phyloP scores from a whole-genome alignment of 257 asterid genomes.

The Ballota nigra region DNA sequence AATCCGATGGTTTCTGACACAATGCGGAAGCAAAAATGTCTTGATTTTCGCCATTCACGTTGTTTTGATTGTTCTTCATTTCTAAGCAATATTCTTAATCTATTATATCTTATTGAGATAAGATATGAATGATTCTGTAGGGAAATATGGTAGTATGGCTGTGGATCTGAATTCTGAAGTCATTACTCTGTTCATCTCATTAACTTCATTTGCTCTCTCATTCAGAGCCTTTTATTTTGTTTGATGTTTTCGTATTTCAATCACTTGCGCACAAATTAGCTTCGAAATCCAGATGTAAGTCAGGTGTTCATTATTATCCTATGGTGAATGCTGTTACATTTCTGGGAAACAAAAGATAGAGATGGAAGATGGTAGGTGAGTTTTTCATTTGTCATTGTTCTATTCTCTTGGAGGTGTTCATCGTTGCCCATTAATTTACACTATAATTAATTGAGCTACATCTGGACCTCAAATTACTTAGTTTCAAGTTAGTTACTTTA shows the following conservation, averaged over 20 bases:
- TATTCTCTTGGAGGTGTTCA: constrained; percentile 47
- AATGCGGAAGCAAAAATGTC: not conserved
- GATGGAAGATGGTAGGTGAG: constrained; percentile 26
- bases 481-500: not conserved
- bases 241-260: too few species aligned
- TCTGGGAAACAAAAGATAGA: constrained; percentile 42
- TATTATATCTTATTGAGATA: not conserved
- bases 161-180: not conserved
- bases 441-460: constrained; percentile 42
- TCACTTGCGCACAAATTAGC: not conserved
- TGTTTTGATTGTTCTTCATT: not conserved
- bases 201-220: not conserved
- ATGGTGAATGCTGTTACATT: constrained; percentile 41
- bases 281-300: constrained; percentile 31
- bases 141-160: not conserved
- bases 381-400: constrained; percentile 31
- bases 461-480: constrained; percentile 36
- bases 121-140: not conserved
- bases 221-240: not conserved
- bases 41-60: not conserved
- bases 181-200: too few species aligned
- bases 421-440: constrained; percentile 36
- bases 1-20: not conserved
- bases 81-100: not conserved
- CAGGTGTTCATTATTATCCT: constrained; percentile 32